phyloP scores from a whole-genome alignment of 2,329 filamentous ascomycete genomes.

The Trichoderma koningii region DNA sequence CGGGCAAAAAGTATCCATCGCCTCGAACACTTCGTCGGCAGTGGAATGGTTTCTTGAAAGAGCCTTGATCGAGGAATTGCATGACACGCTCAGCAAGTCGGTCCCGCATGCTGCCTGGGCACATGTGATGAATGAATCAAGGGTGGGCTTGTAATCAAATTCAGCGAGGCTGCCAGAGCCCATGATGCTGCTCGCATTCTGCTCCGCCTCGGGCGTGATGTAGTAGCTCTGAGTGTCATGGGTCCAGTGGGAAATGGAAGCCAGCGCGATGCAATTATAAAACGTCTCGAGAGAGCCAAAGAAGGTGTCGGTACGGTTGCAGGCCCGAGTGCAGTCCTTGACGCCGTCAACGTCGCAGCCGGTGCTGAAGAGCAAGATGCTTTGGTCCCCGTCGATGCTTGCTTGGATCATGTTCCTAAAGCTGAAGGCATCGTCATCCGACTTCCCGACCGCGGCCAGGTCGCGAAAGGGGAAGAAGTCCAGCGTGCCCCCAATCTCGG shows the following conservation, averaged over 20 bases:
- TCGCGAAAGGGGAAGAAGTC: constrained; percentile 45
- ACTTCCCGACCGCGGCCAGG: constrained; percentile 37
- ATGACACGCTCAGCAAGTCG: constrained; percentile 40
- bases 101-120: constrained; percentile 41
- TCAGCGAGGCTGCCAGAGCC: constrained; percentile 37
- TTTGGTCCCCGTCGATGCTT: constrained; percentile 39
- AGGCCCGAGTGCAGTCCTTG: constrained; percentile 40
- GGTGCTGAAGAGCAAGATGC: constrained; percentile 39
- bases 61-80: constrained; percentile 35
- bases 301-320: constrained; percentile 36
- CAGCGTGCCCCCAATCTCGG: constrained; percentile 38
- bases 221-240: constrained; percentile 37
- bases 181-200: constrained; percentile 43
- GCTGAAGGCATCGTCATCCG: constrained; percentile 35
- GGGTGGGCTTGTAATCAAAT: constrained; percentile 39
- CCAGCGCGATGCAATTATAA: constrained; percentile 44
- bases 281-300: constrained; percentile 44
- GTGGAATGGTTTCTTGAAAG: constrained; percentile 35
- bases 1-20: constrained; percentile 42
- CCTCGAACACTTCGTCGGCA: constrained; percentile 38
- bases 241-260: constrained; percentile 41
- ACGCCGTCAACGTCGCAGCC: constrained; percentile 38
- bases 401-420: constrained; percentile 42
- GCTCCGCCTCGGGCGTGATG: constrained; percentile 40
- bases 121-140: constrained; percentile 40